Conservation (phyloP, 2,329 filamentous ascomycete genomes). For the Colletotrichum australisinense region DNA sequence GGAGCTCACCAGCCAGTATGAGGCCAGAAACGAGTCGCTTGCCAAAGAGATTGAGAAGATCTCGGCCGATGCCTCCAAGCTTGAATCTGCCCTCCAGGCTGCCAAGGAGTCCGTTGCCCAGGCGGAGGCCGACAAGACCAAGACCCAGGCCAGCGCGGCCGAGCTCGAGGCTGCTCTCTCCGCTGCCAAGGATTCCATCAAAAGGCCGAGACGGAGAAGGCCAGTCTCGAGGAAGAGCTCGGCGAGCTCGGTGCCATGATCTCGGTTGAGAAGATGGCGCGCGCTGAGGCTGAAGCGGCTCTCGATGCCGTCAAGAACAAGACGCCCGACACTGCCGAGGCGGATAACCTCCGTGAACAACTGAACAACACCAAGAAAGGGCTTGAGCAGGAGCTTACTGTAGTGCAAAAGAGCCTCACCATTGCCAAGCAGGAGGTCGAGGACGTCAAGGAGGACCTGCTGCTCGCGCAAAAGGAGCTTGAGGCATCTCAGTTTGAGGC, state of each 20-base stretch:
- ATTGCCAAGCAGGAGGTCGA: slow-evolving; percentile 48
- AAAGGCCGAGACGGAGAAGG: slow-evolving; percentile 50
- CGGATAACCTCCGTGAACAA: slow-evolving; percentile 63
- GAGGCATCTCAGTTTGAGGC: slow-evolving; percentile 63
- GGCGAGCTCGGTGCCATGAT: slow-evolving; percentile 64
- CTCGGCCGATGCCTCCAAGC: slow-evolving; percentile 43
- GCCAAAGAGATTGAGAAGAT: slow-evolving; percentile 45
- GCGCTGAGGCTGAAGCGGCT: slow-evolving; percentile 69
- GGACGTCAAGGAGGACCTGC: slow-evolving; percentile 54
- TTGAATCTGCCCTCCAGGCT: slow-evolving; percentile 48
- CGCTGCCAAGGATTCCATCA: slow-evolving; percentile 45
- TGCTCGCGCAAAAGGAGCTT: slow-evolving; percentile 63
- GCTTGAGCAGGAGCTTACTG: slow-evolving; percentile 56
- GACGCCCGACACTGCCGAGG: slow-evolving; percentile 64
- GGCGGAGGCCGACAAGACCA: slow-evolving; percentile 51
- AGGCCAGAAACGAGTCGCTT: slow-evolving; percentile 43
- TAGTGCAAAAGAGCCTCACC: slow-evolving; percentile 46
- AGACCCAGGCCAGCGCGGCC: slow-evolving; percentile 59
- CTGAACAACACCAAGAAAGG: slow-evolving; percentile 60
- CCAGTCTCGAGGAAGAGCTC: slow-evolving; percentile 59
- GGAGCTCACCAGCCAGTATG: slow-evolving; percentile 54
- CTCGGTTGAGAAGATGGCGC: slow-evolving; percentile 70
- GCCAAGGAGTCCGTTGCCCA: slow-evolving; percentile 46
- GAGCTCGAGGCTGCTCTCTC: slow-evolving; percentile 55
- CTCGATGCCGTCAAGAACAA: slow-evolving; percentile 68